Percentiles rank a stretch among this genome's conserved stretches.
phyloP scores from a whole-genome alignment of 495 filamentous ascomycete species.

The Neurospora cerealis region DNA sequence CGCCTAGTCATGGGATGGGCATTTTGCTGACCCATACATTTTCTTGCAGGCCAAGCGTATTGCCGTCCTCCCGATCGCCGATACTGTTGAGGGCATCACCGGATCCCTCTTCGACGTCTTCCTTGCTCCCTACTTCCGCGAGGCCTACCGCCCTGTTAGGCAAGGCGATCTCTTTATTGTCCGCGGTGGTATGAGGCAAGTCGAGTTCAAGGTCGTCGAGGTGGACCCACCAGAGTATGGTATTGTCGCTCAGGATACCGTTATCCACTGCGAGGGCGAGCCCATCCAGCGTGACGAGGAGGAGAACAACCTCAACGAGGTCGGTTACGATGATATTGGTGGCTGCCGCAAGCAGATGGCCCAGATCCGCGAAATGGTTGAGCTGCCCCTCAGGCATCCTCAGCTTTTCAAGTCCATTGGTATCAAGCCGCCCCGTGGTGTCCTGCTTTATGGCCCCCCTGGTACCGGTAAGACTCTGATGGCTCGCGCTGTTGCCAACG shows the following conservation, averaged over 20 bases:
- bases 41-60: constrained; percentile 82
- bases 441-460: constrained; percentile 92
- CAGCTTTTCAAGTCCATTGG: constrained; percentile 99
- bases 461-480: constrained; percentile 99
- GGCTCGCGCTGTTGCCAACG: constrained; percentile 97
- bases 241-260: constrained; percentile 95
- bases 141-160: constrained; percentile 92
- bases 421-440: constrained; percentile 98
- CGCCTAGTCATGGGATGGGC: not conserved
- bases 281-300: constrained; percentile 98
- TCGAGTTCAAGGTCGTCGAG: constrained; percentile 99
- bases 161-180: constrained; percentile 97
- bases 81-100: constrained; percentile 94
- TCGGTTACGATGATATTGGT: constrained; percentile 98
- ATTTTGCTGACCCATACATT: constrained; percentile 1
- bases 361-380: constrained; percentile 96
- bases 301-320: constrained; percentile 97
- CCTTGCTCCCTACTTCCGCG: constrained; percentile 98
- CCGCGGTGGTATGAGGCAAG: constrained; percentile 94
- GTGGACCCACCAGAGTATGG: constrained; percentile 96
- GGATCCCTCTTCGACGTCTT: constrained; percentile 98
- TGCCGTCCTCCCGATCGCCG: constrained; percentile 94
- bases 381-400: constrained; percentile 90
- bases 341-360: constrained; percentile 99
- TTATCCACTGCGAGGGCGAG: constrained; percentile 98